These are phyloP conservation scores for Salix brachista DNA, from an alignment of 345 rosid species.

Conservation along the genomic window DNA sequence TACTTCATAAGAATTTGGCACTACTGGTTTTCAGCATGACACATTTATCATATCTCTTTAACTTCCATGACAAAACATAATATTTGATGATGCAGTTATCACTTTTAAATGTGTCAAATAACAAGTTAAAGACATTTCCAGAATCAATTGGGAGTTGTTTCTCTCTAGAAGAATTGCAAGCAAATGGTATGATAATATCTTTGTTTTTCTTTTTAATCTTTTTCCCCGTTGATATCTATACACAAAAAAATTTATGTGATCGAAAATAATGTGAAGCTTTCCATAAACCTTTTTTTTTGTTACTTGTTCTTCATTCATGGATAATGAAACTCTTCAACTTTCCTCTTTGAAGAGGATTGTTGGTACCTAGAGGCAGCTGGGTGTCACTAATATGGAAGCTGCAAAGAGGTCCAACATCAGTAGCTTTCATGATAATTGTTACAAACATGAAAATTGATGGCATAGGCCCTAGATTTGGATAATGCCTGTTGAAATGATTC, in stretches of 20 bases:
- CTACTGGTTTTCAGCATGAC: neutral
- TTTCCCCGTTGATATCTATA: neutral
- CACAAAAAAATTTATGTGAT: neutral
- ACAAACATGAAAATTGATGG: neutral
- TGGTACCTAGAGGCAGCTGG: neutral
- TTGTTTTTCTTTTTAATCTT: neutral
- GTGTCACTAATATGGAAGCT: neutral
- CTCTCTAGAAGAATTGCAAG: slow-evolving; percentile 88
- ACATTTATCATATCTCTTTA: slow-evolving; percentile 4
- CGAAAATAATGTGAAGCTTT: neutral
- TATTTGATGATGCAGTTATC: slow-evolving; percentile 58
- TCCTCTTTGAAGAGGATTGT: neutral
- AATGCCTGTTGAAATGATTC: neutral
- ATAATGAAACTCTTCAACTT: neutral
- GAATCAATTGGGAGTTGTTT: slow-evolving; percentile 94
- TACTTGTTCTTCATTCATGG: neutral
- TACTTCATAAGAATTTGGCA: neutral
- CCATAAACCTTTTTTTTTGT: neutral
- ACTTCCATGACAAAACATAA: slow-evolving; percentile 11
- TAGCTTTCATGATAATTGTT: neutral
- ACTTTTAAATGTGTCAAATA: slow-evolving; percentile 79
- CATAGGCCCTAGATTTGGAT: neutral
- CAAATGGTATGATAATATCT: slow-evolving; percentile 54
- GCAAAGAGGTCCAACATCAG: neutral
- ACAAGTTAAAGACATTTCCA: slow-evolving; percentile 85